Evolutionary conservation across 768 basidiomycete species (phyloP), one percentile per base, ranked within the genome.

Genomic region (Dictyophora rubrovolvata): DNA sequence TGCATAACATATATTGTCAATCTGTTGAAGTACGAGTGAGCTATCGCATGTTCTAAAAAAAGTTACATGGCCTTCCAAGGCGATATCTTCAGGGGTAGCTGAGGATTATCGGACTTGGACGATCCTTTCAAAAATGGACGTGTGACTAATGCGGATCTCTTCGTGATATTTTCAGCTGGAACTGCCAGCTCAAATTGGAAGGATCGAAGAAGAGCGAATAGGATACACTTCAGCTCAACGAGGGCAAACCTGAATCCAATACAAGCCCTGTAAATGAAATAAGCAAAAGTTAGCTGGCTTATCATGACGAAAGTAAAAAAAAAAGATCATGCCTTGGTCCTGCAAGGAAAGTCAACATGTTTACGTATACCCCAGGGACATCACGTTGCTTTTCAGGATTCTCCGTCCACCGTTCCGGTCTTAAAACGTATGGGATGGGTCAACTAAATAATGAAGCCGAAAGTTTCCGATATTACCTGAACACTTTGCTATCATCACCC

Each of bases 181-280:
- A 82, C 80, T 0, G 79, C 79, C 11, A 82, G 74, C 49, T 78
- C 74, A 50, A 80, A 82, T 58, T 76, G 73, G 51, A 82, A 80
- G 0, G 75, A 69, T 1, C 81, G 77, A 9, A 83, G 59, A 3
- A 83, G 73, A 0, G 74, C 73, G 60, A 81, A 83, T 0, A 83
- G 60, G 1, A 80, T 60, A 6, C 71, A 74, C 61, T 77, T 77
- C 66, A 70, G 36, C 35, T 83, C 83, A 16, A 79, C 71, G 20
- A 86, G 67, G 14, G 85, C 74, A 66, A 86, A 86, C 2, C 81
- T 77, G 66, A 79, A 86, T 0, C 84, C 84, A 36, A 87, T 85
- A 61, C 85, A 88, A 0, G 82, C 76, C n/a, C 77, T 59, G 21
- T 17, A 34, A 33, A 34, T 49, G 9, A 28, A 7, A 28, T 28